Evolutionary conservation across 2,329 filamentous ascomycete species (phyloP).

Genomic region (Myriosclerotinia scirpicola): DNA sequence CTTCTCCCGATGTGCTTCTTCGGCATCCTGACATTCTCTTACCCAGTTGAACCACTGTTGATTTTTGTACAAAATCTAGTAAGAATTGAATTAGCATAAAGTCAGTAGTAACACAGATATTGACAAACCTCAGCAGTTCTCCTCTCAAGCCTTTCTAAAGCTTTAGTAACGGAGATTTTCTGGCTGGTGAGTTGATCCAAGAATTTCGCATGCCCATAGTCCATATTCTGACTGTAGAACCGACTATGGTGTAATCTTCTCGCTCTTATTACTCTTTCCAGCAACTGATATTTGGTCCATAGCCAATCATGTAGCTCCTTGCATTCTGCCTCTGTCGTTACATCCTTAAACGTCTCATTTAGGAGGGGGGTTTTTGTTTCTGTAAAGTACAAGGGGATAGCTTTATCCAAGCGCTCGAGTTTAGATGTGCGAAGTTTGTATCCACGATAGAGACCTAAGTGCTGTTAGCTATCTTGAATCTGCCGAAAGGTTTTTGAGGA

Average conservation of each 20-base stretch:
- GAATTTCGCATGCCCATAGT: constrained; percentile 48
- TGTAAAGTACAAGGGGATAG: constrained; percentile 44
- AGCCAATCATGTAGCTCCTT: constrained; percentile 46
- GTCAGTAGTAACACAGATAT: background rate
- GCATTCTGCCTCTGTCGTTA: constrained; percentile 43
- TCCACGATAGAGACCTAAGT: constrained; percentile 46
- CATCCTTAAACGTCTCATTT: constrained; percentile 44
- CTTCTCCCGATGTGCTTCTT: constrained; percentile 48
- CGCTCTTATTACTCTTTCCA: constrained; percentile 46
- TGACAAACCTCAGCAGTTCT: constrained; percentile 44
- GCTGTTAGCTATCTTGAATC: background rate
- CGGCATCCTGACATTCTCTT: constrained; percentile 46
- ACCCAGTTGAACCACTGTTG: constrained; percentile 53
- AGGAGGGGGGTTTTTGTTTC: constrained; percentile 42
- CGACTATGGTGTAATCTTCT: constrained; percentile 46
- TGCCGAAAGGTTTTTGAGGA: background rate
- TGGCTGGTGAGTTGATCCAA: constrained; percentile 43
- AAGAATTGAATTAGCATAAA: background rate
- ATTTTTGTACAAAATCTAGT: constrained; percentile 43
- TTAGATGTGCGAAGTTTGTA: constrained; percentile 50
- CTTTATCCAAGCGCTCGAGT: constrained; percentile 43
- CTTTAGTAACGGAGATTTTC: constrained; percentile 34
- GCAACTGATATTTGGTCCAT: constrained; percentile 39
- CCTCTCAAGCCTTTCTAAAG: constrained; percentile 47
- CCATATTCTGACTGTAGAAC: constrained; percentile 46